Base-by-base conservation (phyloP, 768 basidiomycete species). In the Hericium erinaceus region DNA sequence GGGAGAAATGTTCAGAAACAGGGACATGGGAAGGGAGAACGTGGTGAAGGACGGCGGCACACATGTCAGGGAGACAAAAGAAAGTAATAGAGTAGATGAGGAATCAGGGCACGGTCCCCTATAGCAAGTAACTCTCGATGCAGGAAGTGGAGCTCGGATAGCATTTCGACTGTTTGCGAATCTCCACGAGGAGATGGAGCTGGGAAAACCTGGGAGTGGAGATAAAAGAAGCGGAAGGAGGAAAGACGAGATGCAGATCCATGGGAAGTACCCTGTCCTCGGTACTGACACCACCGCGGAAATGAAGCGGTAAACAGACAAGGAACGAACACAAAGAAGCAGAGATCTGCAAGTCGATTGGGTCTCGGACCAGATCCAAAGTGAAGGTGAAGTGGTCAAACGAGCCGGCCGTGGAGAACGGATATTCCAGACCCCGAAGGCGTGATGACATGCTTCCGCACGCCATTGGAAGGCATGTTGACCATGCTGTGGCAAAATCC, bases 321-420 rank as follows among this genome's bases (percentile, higher is more conserved):
- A 33, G 49, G 40, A 57, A 37, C 41, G 13, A 1, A 53, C 38
- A 6, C 18, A 10, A 10, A 5, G 3, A 37, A 24, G 6, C 3
- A 20, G 15, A 26, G 16, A 70, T 84, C 58, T 33, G 33, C 33
- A 6, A 33, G 33, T 7, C 33, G 33, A 33, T 33, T 33, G 33
- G 33, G 33, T 10, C 33, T 33, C 33, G 33, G 33, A 33, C 33
- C 33, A 33, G 33, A 33, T 33, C 33, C 33, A 33, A 33, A 33
- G 33, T 33, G 33, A 33, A 33, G 9, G 9, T 7, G 8, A 33
- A 33, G 33, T 6, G 33, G 33, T 33, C 33, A 33, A 49, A 33
- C 33, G 33, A 33, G 8, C 33, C 9, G 33, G 33, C 33, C 33
- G 33, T 33, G 33, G 33, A 33, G 33, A 33, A 33, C 9, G 33